phyloP scores from a whole-genome alignment of 1,284 basidiomycete genomes.

The Afroboletus lepidellus region DNA sequence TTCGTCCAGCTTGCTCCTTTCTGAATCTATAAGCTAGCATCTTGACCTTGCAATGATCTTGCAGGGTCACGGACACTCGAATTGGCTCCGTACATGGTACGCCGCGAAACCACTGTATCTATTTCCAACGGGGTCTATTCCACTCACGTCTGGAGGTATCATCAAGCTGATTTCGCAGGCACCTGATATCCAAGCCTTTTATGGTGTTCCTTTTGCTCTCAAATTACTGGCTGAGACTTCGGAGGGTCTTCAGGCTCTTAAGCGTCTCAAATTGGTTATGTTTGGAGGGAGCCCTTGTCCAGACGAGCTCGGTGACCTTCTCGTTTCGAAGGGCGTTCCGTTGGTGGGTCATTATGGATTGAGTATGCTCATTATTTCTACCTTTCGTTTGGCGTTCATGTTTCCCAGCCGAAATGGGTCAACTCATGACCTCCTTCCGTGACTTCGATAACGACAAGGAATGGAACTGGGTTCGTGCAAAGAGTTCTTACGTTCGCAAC shows the following conservation, averaged over 20 bases:
- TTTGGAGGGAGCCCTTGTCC: conserved; percentile 47
- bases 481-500: conserved; percentile 24
- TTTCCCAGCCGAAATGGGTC: conserved; percentile 33
- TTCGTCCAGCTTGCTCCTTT: conserved; percentile 24
- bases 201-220: conserved; percentile 25
- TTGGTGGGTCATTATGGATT: conserved; percentile 57
- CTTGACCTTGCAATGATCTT: too few species aligned
- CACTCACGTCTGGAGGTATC: conserved; percentile 50
- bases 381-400: not conserved
- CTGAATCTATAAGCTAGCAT: conserved; percentile 3
- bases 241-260: conserved; percentile 48
- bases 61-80: conserved; percentile 22
- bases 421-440: conserved; percentile 51
- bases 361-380: conserved; percentile 30
- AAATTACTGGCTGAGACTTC: conserved; percentile 50
- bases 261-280: conserved; percentile 49
- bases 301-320: conserved; percentile 54
- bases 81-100: conserved; percentile 38
- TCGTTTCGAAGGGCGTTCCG: conserved; percentile 50
- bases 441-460: conserved; percentile 52
- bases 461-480: conserved; percentile 57
- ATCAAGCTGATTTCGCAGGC: conserved; percentile 32
- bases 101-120: conserved; percentile 46
- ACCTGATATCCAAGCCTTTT: conserved; percentile 19
- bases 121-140: conserved; percentile 49